Evolutionary conservation across 192 early-diverging fungal species (phyloP).

Genomic region (Coemansia sp.): DNA sequence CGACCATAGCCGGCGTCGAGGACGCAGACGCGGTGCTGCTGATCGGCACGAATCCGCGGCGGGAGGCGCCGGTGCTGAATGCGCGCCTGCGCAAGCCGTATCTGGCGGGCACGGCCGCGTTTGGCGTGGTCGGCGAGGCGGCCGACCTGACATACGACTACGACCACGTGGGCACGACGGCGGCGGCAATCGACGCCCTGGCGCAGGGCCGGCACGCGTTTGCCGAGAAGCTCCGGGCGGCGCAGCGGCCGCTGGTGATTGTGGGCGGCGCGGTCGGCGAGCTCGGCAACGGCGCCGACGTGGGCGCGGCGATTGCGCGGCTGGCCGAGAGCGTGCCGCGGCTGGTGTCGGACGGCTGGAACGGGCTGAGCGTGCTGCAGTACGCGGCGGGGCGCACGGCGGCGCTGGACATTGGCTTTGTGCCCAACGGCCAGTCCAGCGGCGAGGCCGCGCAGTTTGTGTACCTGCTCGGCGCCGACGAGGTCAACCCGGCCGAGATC

Average conservation of each 20-base stretch:
- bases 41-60: constrained; percentile 93
- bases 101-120: constrained; percentile 70
- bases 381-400: constrained; percentile 80
- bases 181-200: constrained; percentile 65
- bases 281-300: constrained; percentile 59
- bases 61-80: constrained; percentile 94
- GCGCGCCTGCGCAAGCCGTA: constrained; percentile 94
- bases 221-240: constrained; percentile 65
- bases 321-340: constrained; percentile 64
- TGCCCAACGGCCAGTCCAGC: constrained; percentile 55
- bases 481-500: constrained; percentile 68
- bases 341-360: constrained; percentile 76
- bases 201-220: constrained; percentile 69
- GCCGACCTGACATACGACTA: constrained; percentile 88
- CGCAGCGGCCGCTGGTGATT: constrained; percentile 89
- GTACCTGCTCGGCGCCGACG: constrained; percentile 93
- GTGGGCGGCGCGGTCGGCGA: constrained; percentile 80
- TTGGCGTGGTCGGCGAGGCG: constrained; percentile 76
- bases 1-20: constrained; percentile 82
- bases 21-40: constrained; percentile 89
- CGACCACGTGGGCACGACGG: constrained; percentile 70
- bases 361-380: constrained; percentile 90
- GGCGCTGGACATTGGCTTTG: constrained; percentile 87
- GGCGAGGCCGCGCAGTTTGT: constrained; percentile 56
- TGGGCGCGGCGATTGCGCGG: constrained; percentile 71